A percentile compares a stretch with the other conserved stretches of the same genome.
phyloP scores from a whole-genome alignment of 2,329 filamentous ascomycete genomes.

The Blastomyces parvus region DNA sequence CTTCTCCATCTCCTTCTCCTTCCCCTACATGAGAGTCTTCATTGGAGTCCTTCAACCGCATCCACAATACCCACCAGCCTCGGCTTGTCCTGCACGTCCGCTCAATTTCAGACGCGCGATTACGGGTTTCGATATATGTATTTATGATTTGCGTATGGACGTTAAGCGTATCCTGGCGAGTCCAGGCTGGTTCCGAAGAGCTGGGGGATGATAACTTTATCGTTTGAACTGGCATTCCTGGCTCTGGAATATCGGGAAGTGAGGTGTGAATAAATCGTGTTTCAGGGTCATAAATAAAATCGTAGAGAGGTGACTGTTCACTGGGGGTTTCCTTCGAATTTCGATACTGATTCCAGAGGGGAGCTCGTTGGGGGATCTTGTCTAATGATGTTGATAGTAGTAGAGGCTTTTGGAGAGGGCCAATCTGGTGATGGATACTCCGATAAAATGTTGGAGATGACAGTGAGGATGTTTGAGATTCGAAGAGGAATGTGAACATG shows the following conservation, averaged over 20 bases:
- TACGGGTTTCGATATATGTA: conserved; percentile 45
- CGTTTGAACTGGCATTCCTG: conserved; percentile 30
- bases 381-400: conserved; percentile 38
- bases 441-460: conserved; percentile 38
- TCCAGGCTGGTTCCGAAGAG: conserved; percentile 33
- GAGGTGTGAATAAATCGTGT: conserved; percentile 51
- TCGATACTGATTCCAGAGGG: conserved; percentile 23
- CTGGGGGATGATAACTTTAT: conserved; percentile 6
- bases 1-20: not conserved
- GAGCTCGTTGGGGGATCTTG: conserved; percentile 32
- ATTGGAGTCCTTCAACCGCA: conserved; percentile 38
- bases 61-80: conserved; percentile 61
- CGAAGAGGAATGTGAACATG: conserved; percentile 43
- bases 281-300: conserved; percentile 52
- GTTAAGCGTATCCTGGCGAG: conserved; percentile 51
- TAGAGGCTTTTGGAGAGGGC: conserved; percentile 40
- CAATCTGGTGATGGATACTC: conserved; percentile 41
- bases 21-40: not conserved
- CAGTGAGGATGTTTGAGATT: conserved; percentile 34
- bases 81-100: conserved; percentile 53
- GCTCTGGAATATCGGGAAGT: conserved; percentile 55
- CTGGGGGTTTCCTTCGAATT: conserved; percentile 25
- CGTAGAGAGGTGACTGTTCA: conserved; percentile 43
- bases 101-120: conserved; percentile 43
- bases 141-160: conserved; percentile 52